A percentile compares a stretch with the other conserved stretches of the same genome.
Evolutionary conservation across 208 protist genomes (phyloP).

Genomic region (Leishmania amazonensis): DNA sequence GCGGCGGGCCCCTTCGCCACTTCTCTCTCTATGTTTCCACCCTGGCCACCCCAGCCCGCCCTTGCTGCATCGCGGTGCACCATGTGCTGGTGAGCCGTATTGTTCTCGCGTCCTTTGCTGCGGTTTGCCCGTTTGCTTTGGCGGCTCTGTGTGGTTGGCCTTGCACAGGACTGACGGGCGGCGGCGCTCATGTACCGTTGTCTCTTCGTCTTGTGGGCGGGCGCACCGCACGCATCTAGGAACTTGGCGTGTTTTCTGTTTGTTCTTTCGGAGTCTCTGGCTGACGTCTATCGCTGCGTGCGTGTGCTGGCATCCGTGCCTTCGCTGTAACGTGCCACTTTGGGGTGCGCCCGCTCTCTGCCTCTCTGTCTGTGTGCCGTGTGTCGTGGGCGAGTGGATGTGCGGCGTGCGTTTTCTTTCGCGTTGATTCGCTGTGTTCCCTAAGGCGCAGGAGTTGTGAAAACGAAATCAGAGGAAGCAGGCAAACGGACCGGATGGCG

Average conservation of each 20-base stretch:
- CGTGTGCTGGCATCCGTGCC: background rate
- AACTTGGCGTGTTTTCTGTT: background rate
- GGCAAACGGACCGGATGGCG: no score
- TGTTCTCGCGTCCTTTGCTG: background rate
- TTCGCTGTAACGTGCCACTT: background rate
- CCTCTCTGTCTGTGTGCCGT: background rate
- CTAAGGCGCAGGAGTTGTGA: background rate
- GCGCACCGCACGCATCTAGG: background rate
- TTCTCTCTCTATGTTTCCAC: background rate
- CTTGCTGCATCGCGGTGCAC: background rate
- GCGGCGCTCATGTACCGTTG: background rate
- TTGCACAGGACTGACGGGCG: background rate
- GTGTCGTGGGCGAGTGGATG: background rate
- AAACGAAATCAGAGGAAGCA: background rate
- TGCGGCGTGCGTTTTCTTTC: background rate
- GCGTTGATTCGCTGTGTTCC: background rate
- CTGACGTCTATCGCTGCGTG: background rate
- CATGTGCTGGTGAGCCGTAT: background rate
- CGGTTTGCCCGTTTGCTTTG: background rate
- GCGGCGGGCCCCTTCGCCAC: background rate
- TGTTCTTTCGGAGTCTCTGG: background rate
- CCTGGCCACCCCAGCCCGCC: background rate
- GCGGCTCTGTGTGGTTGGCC: background rate
- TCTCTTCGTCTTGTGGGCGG: background rate
- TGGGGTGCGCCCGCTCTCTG: background rate